A percentile compares a stretch with the other conserved stretches of the same genome.
Evolutionary conservation across 495 filamentous ascomycete species (phyloP).

Genomic region (Penicillium ochrochloron): DNA sequence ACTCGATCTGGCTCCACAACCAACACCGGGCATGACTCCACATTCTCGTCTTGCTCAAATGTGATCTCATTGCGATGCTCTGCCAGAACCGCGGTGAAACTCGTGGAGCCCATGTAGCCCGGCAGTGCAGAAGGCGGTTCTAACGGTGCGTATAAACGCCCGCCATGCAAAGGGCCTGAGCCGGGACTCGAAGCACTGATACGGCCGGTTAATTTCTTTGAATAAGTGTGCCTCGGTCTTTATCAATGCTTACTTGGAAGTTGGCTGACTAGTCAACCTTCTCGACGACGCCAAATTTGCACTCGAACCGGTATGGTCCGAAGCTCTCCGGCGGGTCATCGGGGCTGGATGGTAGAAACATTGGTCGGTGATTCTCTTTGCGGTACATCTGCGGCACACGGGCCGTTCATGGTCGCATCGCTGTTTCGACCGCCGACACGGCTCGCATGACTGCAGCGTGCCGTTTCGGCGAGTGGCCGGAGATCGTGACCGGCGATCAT

Average conservation of each 20-base stretch:
- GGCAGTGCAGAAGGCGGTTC: conserved; percentile 37
- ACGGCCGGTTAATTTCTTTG: conserved; percentile 3
- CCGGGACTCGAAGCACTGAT: conserved; percentile 37
- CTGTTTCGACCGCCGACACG: conserved; percentile 57
- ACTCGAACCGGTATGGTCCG: conserved; percentile 17
- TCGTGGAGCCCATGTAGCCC: conserved; percentile 56
- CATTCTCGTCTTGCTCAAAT: conserved; percentile 41
- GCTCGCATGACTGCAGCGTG: conserved; percentile 55
- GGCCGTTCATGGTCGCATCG: conserved; percentile 53
- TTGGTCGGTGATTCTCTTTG: conserved; percentile 38
- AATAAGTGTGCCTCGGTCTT: not conserved
- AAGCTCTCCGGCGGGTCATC: conserved; percentile 41
- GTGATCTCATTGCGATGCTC: conserved; percentile 46
- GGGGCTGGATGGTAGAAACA: conserved; percentile 53
- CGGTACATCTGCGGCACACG: conserved; percentile 41
- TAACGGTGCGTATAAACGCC: conserved; percentile 29
- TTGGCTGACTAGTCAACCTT: conserved; percentile 28
- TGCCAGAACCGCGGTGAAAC: conserved; percentile 52
- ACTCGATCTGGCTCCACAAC: conserved; percentile 37
- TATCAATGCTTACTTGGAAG: conserved; percentile 31
- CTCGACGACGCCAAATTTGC: conserved; percentile 18
- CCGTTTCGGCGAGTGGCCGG: conserved; percentile 51
- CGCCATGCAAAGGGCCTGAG: conserved; percentile 30
- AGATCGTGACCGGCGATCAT: conserved; percentile 29
- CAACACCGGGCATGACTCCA: conserved; percentile 34